Percentiles rank a stretch among this genome's conserved stretches.
Evolutionary conservation across 176 grass and related monocot species (phyloP).

Genomic region (Raddia guianensis): DNA sequence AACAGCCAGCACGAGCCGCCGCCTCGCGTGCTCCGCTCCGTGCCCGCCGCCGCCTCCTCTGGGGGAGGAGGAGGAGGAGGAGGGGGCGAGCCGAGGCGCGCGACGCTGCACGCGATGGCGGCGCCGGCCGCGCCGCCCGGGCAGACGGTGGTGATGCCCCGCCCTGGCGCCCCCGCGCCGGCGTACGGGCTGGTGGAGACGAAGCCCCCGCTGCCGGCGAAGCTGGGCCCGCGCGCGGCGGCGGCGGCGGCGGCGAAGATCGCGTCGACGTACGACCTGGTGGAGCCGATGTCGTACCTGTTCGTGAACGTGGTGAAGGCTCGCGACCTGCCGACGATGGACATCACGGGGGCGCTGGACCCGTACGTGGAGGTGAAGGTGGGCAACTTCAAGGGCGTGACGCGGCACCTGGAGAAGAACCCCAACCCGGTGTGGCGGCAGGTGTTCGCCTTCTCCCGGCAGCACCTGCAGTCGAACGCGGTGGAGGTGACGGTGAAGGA

Average conservation of each 20-base stretch:
- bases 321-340: constrained; percentile 65
- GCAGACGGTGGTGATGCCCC: constrained; percentile 43
- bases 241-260: constrained; percentile 51
- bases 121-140: constrained; percentile 48
- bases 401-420: constrained; percentile 64
- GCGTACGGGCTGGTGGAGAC: constrained; percentile 44
- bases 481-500: constrained; percentile 77
- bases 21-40: constrained; percentile 40
- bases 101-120: constrained; percentile 32
- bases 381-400: constrained; percentile 75
- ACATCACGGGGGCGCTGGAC: constrained; percentile 75
- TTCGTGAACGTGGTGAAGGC: constrained; percentile 83
- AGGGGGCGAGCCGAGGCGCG: not conserved
- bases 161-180: not conserved
- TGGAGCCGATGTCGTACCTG: constrained; percentile 64
- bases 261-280: constrained; percentile 78
- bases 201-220: constrained; percentile 47
- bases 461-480: constrained; percentile 53
- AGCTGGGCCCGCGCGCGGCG: constrained; percentile 36
- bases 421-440: constrained; percentile 76
- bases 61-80: no score
- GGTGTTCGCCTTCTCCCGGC: constrained; percentile 75
- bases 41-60: not conserved
- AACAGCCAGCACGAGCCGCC: constrained; percentile 21
- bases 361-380: constrained; percentile 87